A percentile compares a stretch with the other conserved stretches of the same genome.
Conservation (phyloP, 345 rosid genomes). For the Corymbia maculata region DNA sequence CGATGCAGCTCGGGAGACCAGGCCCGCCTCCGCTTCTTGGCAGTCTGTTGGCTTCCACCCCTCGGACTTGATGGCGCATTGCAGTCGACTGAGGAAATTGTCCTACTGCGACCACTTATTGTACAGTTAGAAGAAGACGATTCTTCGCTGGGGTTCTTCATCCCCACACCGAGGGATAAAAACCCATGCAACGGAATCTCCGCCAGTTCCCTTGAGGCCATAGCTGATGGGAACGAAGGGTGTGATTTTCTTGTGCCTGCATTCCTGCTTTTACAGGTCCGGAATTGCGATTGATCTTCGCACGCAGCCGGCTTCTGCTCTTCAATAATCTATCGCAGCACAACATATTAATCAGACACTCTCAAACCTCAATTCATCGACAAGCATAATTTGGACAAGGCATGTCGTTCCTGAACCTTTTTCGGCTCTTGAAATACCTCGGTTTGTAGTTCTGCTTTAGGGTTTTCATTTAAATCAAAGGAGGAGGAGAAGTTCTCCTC, state of each 20-base stretch:
- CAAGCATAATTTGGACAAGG: background rate
- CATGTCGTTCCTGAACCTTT: background rate
- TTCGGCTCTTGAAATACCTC: background rate
- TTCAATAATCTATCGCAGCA: constrained; percentile 28
- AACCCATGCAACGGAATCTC: background rate
- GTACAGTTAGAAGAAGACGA: background rate
- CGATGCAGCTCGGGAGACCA: constrained; percentile 41
- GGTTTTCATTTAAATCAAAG: constrained; percentile 19
- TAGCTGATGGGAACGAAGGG: background rate
- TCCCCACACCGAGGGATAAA: background rate
- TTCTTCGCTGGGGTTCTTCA: background rate
- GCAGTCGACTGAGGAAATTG: background rate
- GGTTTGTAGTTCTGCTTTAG: constrained; percentile 31
- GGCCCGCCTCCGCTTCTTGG: constrained; percentile 34
- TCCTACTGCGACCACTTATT: background rate
- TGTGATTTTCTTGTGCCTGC: background rate
- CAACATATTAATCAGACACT: background rate
- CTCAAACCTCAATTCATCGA: background rate
- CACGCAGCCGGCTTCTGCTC: background rate
- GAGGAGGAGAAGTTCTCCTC: background rate
- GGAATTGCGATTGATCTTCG: constrained; percentile 11
- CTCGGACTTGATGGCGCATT: background rate
- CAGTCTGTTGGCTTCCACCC: background rate
- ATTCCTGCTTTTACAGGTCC: constrained; percentile 15
- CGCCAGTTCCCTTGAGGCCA: background rate